phyloP scores from a whole-genome alignment of 768 basidiomycete species.

The Mycena pura region DNA sequence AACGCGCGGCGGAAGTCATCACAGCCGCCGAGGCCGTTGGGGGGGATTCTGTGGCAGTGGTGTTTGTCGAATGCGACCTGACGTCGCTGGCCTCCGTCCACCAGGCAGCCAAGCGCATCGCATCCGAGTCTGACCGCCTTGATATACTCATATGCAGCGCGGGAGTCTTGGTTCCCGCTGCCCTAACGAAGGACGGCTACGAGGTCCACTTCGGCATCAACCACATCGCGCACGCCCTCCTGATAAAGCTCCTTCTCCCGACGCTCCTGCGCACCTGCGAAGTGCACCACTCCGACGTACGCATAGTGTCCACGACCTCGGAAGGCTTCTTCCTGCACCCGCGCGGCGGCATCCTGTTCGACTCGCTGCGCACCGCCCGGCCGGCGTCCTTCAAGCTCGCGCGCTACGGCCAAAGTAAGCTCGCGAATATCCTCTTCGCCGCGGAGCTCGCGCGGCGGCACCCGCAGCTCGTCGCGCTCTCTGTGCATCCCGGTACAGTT shows the following conservation, averaged over 20 bases:
- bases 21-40: not conserved
- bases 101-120: slow-evolving; percentile 1
- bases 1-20: not conserved
- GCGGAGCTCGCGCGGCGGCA: slow-evolving; percentile 13
- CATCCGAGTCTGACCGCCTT: slow-evolving; percentile 19
- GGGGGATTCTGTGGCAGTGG: not conserved
- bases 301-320: slow-evolving; percentile 36
- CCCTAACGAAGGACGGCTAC: slow-evolving; percentile 21
- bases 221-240: slow-evolving; percentile 47
- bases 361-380: slow-evolving; percentile 16
- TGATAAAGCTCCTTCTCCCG: slow-evolving; percentile 54
- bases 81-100: slow-evolving; percentile 20
- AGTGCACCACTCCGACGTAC: slow-evolving; percentile 37
- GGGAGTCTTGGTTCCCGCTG: slow-evolving; percentile 23
- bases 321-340: slow-evolving; percentile 2
- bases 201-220: slow-evolving; percentile 26
- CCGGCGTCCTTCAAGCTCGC: not conserved
- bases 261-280: slow-evolving; percentile 29
- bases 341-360: slow-evolving; percentile 12
- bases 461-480: slow-evolving; percentile 13
- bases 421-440: slow-evolving; percentile 18
- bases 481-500: slow-evolving; percentile 21
- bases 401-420: slow-evolving; percentile 23
- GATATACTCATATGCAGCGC: slow-evolving; percentile 21
- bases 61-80: slow-evolving; percentile 23